Evolutionary conservation across 1,284 basidiomycete species (phyloP), one percentile per base, ranked within the genome.

Genomic region (Pseudozyma thailandica): DNA sequence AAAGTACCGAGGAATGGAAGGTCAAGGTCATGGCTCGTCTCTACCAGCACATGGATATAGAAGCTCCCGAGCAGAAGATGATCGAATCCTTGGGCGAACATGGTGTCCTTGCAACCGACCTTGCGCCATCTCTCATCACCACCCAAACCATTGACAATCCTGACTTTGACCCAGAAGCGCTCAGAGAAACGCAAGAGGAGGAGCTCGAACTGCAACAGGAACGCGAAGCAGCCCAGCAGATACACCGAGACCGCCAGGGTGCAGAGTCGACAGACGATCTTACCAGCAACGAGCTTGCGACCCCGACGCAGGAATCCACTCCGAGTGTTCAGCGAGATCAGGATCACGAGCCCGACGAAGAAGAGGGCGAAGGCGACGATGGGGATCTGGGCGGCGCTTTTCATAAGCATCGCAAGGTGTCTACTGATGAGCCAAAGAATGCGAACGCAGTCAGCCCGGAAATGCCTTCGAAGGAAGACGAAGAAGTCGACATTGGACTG

Each of bases 11-110:
- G 6, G 59, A 75, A 44, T 82, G 81, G 81, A 60, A 68, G 8
- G 35, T 80, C 47, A 77, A 75, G 20, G 78, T 82, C 56, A 80
- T 82, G 76, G 72, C 79, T 27, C 76, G 80, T 26, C 64, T 82
- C 42, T 82, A 77, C 48, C 79, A 82, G 59, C 81, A 82, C 55
- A 80, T 82, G 73, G 81, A 81, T 39, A 81, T 82, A 20, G 81
- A 82, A 33, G 47, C 55, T 13, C 53, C 61, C 28, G 80, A 82
- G 54, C 80, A 82, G 63, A 48, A 49, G n/a, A 82, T 82, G 81
- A 82, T 82, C 53, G 77, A 82, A 31, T 81, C 79, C 8, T 52
- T 82, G 12, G 75, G 78, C 4, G 63, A 75, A 31, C 81, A 82
- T 48, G 81, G 81, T 15, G 79, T 82, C 0, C 69, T 80, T 2